phyloP scores from a whole-genome alignment of 148 eudicot genomes.

The Salicornia ramosissima region DNA sequence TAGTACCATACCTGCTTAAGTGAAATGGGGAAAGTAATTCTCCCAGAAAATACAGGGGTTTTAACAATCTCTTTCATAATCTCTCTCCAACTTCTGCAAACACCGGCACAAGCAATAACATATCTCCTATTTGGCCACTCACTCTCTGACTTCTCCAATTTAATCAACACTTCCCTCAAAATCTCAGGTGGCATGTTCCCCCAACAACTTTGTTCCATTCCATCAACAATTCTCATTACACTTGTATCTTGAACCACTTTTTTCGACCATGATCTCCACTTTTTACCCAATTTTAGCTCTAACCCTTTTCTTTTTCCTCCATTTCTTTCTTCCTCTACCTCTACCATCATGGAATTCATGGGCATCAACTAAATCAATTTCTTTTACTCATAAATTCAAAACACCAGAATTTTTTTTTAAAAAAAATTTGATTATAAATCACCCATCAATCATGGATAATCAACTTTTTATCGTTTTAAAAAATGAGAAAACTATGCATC shows the following conservation, averaged over 20 bases:
- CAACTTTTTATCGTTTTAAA: no score
- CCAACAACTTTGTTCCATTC: constrained; percentile 48
- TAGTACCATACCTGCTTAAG: constrained; percentile 65
- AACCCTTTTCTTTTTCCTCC: constrained; percentile 25
- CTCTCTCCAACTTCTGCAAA: constrained; percentile 58
- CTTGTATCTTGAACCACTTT: constrained; percentile 45
- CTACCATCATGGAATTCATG: background rate
- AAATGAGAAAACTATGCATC: no score
- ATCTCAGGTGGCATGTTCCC: constrained; percentile 61
- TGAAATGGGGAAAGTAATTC: constrained; percentile 55
- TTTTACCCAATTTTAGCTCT: constrained; percentile 34
- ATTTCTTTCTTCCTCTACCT: constrained; percentile 13
- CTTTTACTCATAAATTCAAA: no score
- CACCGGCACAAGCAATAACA: constrained; percentile 58
- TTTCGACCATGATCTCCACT: constrained; percentile 47
- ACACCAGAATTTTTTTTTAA: no score
- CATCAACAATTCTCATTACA: constrained; percentile 29
- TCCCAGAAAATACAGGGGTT: constrained; percentile 46
- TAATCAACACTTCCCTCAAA: constrained; percentile 64
- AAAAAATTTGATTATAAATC: no score
- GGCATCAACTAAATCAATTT: no score
- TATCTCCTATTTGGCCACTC: constrained; percentile 49
- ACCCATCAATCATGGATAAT: no score
- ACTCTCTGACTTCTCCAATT: constrained; percentile 52
- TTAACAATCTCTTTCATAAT: constrained; percentile 52